These are phyloP conservation scores for Entomophthora muscae DNA, from an alignment of 371 early-diverging fungal species.

Conservation along the genomic window DNA sequence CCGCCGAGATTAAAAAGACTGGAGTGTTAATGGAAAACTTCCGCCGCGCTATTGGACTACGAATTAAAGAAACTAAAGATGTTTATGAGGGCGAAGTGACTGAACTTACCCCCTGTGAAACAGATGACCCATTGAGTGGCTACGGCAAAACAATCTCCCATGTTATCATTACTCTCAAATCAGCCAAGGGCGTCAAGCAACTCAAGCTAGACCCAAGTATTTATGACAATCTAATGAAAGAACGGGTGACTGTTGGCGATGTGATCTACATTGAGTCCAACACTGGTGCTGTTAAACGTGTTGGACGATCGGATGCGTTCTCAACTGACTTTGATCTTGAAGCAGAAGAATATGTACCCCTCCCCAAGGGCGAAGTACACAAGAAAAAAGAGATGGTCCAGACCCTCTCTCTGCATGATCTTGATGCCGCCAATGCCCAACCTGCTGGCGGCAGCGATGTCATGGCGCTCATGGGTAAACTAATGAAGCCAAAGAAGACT, in stretches of 20 bases:
- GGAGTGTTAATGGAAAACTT: constrained; percentile 98
- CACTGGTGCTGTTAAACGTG: constrained; percentile 92
- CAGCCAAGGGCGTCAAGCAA: constrained; percentile 96
- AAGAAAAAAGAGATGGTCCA: constrained; percentile 95
- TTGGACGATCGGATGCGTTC: constrained; percentile 90
- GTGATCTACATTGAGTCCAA: constrained; percentile 97
- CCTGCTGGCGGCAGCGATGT: constrained; percentile 95
- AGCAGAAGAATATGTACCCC: constrained; percentile 90
- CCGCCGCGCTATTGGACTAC: constrained; percentile 86
- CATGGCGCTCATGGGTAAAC: constrained; percentile 91
- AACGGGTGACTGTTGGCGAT: constrained; percentile 91
- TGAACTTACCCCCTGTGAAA: constrained; percentile 88
- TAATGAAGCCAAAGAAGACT: constrained; percentile 93
- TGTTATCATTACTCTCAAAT: constrained; percentile 92
- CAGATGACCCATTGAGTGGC: constrained; percentile 78
- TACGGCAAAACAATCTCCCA: constrained; percentile 92
- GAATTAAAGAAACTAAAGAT: constrained; percentile 96
- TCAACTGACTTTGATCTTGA: constrained; percentile 94
- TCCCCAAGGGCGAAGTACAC: constrained; percentile 98
- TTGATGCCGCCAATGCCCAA: constrained; percentile 95
- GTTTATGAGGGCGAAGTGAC: constrained; percentile 99
- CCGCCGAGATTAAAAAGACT: constrained; percentile 94
- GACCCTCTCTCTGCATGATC: constrained; percentile 95
- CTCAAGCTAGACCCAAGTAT: constrained; percentile 91
- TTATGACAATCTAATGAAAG: constrained; percentile 89